These are phyloP conservation scores for Mariannaea sp. DNA, from an alignment of 2,329 filamentous ascomycete species.

Conservation along the genomic window DNA sequence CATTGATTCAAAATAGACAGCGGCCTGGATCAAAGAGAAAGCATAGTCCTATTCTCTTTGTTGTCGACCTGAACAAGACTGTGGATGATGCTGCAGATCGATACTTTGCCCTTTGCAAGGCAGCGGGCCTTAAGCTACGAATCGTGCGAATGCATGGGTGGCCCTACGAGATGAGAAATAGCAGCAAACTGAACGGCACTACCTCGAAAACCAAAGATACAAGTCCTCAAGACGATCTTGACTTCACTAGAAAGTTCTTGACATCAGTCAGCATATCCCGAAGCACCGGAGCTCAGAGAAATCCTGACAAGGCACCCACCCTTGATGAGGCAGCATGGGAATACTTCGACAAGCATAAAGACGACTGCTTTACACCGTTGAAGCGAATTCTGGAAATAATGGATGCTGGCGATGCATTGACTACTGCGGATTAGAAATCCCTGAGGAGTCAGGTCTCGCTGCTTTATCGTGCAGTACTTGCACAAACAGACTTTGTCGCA, in stretches of 20 bases:
- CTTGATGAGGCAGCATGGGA: constrained; percentile 52
- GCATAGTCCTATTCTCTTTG: constrained; percentile 47
- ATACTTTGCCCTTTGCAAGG: constrained; percentile 45
- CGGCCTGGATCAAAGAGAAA: constrained; percentile 28
- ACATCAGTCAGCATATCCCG: constrained; percentile 33
- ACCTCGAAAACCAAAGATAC: neutral
- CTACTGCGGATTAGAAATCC: constrained; percentile 36
- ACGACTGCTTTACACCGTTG: constrained; percentile 42
- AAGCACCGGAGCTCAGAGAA: constrained; percentile 17
- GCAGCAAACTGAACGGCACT: constrained; percentile 36
- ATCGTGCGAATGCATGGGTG: constrained; percentile 50
- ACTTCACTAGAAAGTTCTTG: constrained; percentile 46
- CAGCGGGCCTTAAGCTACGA: constrained; percentile 41
- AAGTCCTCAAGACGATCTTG: constrained; percentile 19
- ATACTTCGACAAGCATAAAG: constrained; percentile 43
- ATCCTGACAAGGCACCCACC: constrained; percentile 42
- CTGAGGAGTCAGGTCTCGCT: constrained; percentile 40
- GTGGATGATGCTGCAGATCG: constrained; percentile 52
- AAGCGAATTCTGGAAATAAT: constrained; percentile 44
- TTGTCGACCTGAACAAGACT: constrained; percentile 54
- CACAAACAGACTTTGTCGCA: constrained; percentile 49
- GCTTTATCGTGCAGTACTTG: constrained; percentile 47
- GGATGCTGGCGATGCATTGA: constrained; percentile 35
- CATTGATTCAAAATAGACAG: constrained; percentile 43
- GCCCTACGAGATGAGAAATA: constrained; percentile 44